Evolutionary conservation across 495 filamentous ascomycete species (phyloP), one percentile per base, ranked within the genome.

Genomic region (Podospora sp.): DNA sequence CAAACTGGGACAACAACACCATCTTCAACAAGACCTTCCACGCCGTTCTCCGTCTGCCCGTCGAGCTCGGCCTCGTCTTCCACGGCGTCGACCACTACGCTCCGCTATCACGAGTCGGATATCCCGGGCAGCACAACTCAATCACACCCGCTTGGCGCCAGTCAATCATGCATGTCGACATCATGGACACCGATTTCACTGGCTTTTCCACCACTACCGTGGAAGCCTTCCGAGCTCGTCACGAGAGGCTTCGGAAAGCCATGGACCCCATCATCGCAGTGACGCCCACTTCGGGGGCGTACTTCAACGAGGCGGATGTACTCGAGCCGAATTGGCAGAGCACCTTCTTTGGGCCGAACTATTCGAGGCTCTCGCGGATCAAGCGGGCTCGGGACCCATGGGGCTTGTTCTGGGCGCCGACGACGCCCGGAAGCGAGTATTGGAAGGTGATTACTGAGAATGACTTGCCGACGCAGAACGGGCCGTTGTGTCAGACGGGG

Each of bases 291-390:
- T 72, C 76, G 6, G 83, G 82, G 14, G 69, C 76, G 21, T 85
- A 84, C 65, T 56, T 81, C 58, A 84, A 83, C 60, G 82, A 85
- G 69, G 83, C 74, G 9, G 84, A 88, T 71, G 78, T 83, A 22
- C 69, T 78, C 25, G 85, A 89, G 73, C 85, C 87, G 6, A 69
- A 85, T 55, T 89, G 86, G 83, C 82, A 89, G 75, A 72, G 80
- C 72, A 78, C 80, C 0, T 89, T 88, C 76, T 90, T 82, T 67
- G 86, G 86, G 1, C 57, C 20, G 18, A 79, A 84, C 55, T 90
- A 90, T 69, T 66, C 61, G n/a, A 75, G 81, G 2, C 71, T 89
- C 60, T 70, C 81, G 18, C 29, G 72, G 53, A 69, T 89, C 49
- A 88, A 89, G 81, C 72, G 77, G 70, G 70, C 73, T 35, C 78